These are phyloP conservation scores for Neofusicoccum laricinum DNA, from an alignment of 2,329 filamentous ascomycete genomes.

Conservation along the genomic window DNA sequence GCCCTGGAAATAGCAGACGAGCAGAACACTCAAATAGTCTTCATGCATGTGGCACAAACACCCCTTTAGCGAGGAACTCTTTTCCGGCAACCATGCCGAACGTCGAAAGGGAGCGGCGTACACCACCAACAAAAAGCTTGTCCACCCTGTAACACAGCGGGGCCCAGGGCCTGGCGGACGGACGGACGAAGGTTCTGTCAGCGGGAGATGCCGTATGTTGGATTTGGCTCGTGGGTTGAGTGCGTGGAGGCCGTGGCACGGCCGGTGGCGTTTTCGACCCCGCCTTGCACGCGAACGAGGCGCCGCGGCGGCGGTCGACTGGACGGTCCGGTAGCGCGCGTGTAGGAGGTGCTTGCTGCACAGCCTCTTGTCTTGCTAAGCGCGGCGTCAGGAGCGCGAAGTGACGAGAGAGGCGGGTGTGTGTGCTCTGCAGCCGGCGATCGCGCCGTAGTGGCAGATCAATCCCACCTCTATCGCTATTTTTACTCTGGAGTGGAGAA, in stretches of 20 bases:
- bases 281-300: neutral
- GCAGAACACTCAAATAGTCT: too few relatives aligned
- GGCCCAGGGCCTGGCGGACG: neutral
- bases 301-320: neutral
- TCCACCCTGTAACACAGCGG: neutral
- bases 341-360: too few relatives aligned
- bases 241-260: neutral
- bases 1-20: too few relatives aligned
- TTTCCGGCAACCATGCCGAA: too few relatives aligned
- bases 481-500: neutral
- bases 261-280: neutral
- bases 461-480: neutral
- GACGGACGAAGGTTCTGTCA: too few relatives aligned
- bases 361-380: neutral
- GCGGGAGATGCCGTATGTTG: neutral
- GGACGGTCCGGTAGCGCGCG: too few relatives aligned
- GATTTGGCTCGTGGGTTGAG: neutral
- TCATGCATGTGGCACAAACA: too few relatives aligned
- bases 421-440: neutral
- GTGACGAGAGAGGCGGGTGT: neutral
- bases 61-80: too few relatives aligned
- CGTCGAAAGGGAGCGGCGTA: too few relatives aligned
- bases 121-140: too few relatives aligned
- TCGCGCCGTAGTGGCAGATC: neutral
- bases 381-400: too few relatives aligned